Base-by-base conservation (phyloP, 495 filamentous ascomycete species). In the Friedmanniomyces simplex region DNA sequence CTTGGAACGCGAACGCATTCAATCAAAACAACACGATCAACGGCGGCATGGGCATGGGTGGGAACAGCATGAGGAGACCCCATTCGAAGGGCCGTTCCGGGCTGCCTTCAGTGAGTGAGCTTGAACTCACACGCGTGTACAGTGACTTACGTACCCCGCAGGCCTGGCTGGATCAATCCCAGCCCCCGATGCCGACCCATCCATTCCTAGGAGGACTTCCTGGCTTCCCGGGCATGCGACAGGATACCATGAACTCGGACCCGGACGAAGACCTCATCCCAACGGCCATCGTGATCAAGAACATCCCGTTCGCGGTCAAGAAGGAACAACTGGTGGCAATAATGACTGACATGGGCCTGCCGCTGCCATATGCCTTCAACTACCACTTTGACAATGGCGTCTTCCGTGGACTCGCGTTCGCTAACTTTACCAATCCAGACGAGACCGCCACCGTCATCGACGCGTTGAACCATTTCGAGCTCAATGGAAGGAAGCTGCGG, bases 301-400 rank as follows among this genome's bases (percentile, higher is more conserved):
- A 98, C 66, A 98, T 98, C 49, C 93, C 94, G 1, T 98, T 98
- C 68, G 93, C 93, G 45, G 89, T 96, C 43, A 91, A 96, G 73
- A 96, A 96, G 74, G 93, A 98, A 70, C 87, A 91, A 70, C 78
- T 98, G 42, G 86, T 95, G 18, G 79, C 82, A 56, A 75, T 96
- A 62, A 97, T 98, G 93, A 91, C 88, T 14, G 85, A 94, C 22
- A 77, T 96, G 73, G 83, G 84, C 55, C 78, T 97, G 28, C 93
- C 93, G 1, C 80, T 96, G 39, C 93, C 93, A 0, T 98, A 98
- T 67, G 93, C 93, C 4, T 98, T 98, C 79, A 98, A 98, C 73
- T 98, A 98, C 64, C 93, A 98, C 70, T 98, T 98, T 68, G 93
- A 98, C 67, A 94, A 95, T 66, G 93, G 93, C 21, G 91, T 98